These are phyloP conservation scores for Monosporascus sp. DNA, from an alignment of 2,329 filamentous ascomycete genomes.

Conservation along the genomic window DNA sequence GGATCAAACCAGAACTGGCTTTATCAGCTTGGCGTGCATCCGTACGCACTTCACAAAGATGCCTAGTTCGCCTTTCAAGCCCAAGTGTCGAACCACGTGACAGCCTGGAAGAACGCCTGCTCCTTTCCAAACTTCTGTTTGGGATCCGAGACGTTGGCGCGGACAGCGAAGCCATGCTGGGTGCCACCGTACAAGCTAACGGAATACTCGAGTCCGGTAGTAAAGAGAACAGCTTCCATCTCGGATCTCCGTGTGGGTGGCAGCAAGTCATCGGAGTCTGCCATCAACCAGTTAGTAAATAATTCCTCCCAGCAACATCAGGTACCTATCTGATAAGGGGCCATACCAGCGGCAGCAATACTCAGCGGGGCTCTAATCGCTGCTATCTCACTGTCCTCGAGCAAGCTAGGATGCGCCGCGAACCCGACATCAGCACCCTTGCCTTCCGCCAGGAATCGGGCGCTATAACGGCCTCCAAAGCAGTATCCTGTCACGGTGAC, in stretches of 20 bases:
- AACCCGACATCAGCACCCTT: slow-evolving; percentile 53
- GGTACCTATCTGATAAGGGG: background rate
- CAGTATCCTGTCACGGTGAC: slow-evolving; percentile 59
- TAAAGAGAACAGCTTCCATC: slow-evolving; percentile 53
- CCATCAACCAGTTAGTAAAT: slow-evolving; percentile 1
- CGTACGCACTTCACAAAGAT: background rate
- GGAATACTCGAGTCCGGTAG: slow-evolving; percentile 55
- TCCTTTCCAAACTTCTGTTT: slow-evolving; percentile 66
- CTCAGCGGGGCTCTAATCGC: slow-evolving; percentile 51
- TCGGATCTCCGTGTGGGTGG: slow-evolving; percentile 47
- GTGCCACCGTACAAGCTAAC: slow-evolving; percentile 65
- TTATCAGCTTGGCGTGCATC: too few species aligned
- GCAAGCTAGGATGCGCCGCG: slow-evolving; percentile 59
- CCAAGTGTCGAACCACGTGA: slow-evolving; percentile 65
- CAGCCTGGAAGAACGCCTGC: slow-evolving; percentile 69
- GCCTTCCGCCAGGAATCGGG: slow-evolving; percentile 46
- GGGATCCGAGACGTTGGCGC: slow-evolving; percentile 50
- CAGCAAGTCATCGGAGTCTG: slow-evolving; percentile 56
- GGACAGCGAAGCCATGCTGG: slow-evolving; percentile 68
- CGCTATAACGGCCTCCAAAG: slow-evolving; percentile 55
- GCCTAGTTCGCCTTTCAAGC: slow-evolving; percentile 3
- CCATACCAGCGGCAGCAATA: slow-evolving; percentile 55
- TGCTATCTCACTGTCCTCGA: slow-evolving; percentile 53
- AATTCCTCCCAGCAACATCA: background rate
- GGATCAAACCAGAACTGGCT: too few species aligned